A percentile compares a stretch with the other conserved stretches of the same genome.
Conservation (phyloP, 352 stramenopile genomes). For the Stramenopiles sp. region DNA sequence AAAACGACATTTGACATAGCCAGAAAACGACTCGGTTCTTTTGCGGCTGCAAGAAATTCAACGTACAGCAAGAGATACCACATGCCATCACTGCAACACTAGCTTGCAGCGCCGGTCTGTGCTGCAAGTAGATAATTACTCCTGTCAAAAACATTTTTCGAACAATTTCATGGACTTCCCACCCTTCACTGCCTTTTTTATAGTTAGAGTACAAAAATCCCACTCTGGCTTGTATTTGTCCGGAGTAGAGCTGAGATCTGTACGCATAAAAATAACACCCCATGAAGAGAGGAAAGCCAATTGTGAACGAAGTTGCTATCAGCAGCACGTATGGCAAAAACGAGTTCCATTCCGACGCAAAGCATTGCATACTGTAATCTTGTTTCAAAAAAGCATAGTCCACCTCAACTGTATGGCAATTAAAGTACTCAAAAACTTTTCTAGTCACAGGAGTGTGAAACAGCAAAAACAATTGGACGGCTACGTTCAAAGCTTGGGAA, state of each 20-base stretch:
- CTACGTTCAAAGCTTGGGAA: not conserved
- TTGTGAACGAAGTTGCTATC: not conserved
- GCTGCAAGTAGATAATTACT: not conserved
- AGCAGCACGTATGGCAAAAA: not conserved
- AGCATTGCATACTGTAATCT: not conserved
- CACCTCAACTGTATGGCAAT: not conserved
- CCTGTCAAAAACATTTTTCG: not conserved
- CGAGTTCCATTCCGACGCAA: not conserved
- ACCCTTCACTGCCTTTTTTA: not conserved
- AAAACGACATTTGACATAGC: not conserved
- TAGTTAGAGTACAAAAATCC: not conserved
- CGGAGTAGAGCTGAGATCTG: not conserved
- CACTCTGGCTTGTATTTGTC: not conserved
- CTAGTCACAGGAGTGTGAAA: not conserved
- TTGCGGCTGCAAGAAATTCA: slow-evolving; percentile 12
- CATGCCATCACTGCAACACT: not conserved
- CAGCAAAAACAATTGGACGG: not conserved
- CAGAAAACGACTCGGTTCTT: not conserved
- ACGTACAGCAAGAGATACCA: not conserved
- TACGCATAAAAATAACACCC: not conserved
- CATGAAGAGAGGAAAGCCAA: not conserved
- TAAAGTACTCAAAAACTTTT: not conserved
- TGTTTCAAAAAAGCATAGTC: not conserved
- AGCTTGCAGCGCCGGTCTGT: not conserved
- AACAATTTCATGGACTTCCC: not conserved